Conservation (phyloP, 2,329 filamentous ascomycete species). For the Lachnellula arida region DNA sequence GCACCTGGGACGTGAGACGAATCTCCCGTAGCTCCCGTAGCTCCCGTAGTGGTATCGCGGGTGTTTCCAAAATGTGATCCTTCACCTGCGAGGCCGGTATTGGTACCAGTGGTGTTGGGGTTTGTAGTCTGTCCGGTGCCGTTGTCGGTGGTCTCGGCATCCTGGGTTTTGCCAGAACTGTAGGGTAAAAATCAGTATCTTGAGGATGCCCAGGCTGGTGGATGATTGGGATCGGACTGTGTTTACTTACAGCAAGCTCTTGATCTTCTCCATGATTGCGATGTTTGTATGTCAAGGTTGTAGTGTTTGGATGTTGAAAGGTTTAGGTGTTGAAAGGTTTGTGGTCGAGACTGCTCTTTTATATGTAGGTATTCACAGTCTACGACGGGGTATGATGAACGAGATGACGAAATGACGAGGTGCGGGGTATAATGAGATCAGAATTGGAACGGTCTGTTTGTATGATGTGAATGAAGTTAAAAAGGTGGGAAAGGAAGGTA, state of each 20-base stretch:
- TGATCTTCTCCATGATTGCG: slow-evolving; percentile 7
- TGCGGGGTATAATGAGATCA: too few species aligned
- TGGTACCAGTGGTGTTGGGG: neutral
- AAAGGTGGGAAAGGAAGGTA: too few species aligned
- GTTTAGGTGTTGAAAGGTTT: neutral
- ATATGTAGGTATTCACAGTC: too few species aligned
- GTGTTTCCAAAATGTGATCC: slow-evolving; percentile 2
- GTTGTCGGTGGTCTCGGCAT: neutral
- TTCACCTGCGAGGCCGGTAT: slow-evolving; percentile 4
- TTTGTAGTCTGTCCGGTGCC: neutral
- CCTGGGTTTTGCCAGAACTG: neutral
- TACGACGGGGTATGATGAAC: too few species aligned
- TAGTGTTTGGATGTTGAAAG: neutral
- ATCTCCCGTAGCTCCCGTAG: neutral
- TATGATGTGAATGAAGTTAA: neutral
- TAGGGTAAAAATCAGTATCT: neutral
- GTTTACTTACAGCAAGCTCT: slow-evolving; percentile 5
- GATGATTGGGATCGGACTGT: neutral
- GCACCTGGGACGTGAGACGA: neutral
- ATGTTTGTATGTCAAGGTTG: neutral
- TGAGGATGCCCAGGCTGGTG: neutral
- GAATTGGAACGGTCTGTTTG: neutral
- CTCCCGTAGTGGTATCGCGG: neutral
- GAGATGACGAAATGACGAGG: too few species aligned
- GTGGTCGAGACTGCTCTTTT: neutral